Conservation (phyloP, 257 asterid species). For the Solanum chilense region DNA sequence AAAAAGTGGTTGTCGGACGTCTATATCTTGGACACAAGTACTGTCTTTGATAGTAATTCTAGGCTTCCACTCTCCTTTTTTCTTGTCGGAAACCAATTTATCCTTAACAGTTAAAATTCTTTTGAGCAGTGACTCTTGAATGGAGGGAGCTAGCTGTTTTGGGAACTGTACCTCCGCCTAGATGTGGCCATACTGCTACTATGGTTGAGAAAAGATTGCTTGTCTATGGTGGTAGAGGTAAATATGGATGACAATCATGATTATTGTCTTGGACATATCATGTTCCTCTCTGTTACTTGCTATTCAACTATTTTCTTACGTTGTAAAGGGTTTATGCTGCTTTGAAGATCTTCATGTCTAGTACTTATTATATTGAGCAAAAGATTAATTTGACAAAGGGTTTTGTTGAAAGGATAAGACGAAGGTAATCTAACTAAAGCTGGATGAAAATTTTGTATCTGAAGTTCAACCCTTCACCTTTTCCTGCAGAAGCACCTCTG, state of each 20-base stretch:
- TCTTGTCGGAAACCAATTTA: not conserved
- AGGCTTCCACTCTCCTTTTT: not conserved
- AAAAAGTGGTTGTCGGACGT: conserved; percentile 98
- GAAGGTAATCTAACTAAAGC: not conserved
- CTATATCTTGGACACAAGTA: conserved; percentile 83
- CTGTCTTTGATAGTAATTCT: not conserved
- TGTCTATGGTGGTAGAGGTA: conserved; percentile 98
- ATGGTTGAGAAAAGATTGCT: conserved; percentile 96
- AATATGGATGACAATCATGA: not conserved
- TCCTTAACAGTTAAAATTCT: not conserved
- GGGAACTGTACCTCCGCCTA: conserved; percentile 84
- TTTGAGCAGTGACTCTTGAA: conserved; percentile 79
- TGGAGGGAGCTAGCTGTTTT: conserved; percentile 83
- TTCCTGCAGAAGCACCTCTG: not conserved
- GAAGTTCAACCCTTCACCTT: not conserved
- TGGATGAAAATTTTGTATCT: not conserved
- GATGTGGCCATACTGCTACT: conserved; percentile 98
- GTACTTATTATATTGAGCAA: not conserved
- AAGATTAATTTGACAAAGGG: not conserved
- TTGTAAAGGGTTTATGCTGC: not conserved
- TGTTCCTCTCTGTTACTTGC: not conserved
- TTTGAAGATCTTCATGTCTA: not conserved
- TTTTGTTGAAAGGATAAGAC: not conserved
- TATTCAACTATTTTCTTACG: not conserved
- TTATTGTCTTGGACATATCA: not conserved